Percentiles rank a stretch among this genome's conserved stretches.
phyloP scores from a whole-genome alignment of 768 basidiomycete species.

The Amanita molliuscula region DNA sequence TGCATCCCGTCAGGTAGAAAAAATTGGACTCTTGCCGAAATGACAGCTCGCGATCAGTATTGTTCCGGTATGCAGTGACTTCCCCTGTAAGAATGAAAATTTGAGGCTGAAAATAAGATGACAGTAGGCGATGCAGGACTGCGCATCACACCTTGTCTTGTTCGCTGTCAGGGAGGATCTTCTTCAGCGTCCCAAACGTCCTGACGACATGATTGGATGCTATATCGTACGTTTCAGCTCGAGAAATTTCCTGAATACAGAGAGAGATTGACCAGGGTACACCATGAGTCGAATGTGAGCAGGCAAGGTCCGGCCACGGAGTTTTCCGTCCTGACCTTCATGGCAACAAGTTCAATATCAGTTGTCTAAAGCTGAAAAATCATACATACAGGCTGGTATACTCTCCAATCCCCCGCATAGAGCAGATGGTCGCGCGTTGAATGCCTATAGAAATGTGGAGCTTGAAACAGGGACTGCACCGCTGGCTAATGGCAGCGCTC shows the following conservation, averaged over 20 bases:
- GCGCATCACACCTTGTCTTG: slow-evolving; percentile 36
- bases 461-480: slow-evolving; percentile 75
- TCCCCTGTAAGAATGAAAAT: slow-evolving; percentile 60
- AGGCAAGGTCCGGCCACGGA: neutral
- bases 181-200: slow-evolving; percentile 41
- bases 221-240: slow-evolving; percentile 13
- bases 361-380: slow-evolving; percentile 55
- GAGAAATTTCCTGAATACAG: neutral
- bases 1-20: slow-evolving; percentile 76
- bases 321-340: slow-evolving; percentile 10
- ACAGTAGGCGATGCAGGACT: neutral
- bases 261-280: slow-evolving; percentile 20
- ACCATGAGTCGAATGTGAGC: slow-evolving; percentile 12
- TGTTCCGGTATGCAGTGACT: slow-evolving; percentile 54
- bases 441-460: slow-evolving; percentile 57
- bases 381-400: slow-evolving; percentile 64
- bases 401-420: slow-evolving; percentile 52
- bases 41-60: slow-evolving; percentile 74
- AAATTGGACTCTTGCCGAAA: slow-evolving; percentile 79
- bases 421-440: slow-evolving; percentile 60
- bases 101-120: slow-evolving; percentile 40
- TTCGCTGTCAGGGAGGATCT: slow-evolving; percentile 38
- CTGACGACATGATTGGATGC: slow-evolving; percentile 43
- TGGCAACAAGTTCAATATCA: slow-evolving; percentile 39
- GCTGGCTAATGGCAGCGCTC: slow-evolving; percentile 78